phyloP scores from a whole-genome alignment of 331 rosid species.

The Phaseolus coccineus region DNA sequence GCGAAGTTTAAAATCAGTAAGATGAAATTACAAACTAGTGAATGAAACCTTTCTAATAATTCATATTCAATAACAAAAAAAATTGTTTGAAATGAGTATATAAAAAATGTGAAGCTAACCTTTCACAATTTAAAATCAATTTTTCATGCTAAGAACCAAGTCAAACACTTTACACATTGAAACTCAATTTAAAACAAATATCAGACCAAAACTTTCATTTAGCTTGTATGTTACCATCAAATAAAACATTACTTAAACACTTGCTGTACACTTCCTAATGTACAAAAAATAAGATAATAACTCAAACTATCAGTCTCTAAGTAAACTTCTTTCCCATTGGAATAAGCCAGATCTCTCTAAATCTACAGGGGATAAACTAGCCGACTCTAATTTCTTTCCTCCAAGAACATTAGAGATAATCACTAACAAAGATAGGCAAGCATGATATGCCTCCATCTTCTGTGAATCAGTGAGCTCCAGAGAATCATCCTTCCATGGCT shows the following conservation, averaged over 20 bases:
- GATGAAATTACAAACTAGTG: too few species aligned
- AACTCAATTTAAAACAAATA: not conserved
- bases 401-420: conserved; percentile 63
- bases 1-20: too few species aligned
- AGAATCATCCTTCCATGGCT: conserved; percentile 68
- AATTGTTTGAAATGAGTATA: not conserved
- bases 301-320: conserved; percentile 23
- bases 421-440: conserved; percentile 65
- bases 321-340: conserved; percentile 72
- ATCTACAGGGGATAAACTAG: conserved; percentile 53
- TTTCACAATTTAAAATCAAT: too few species aligned
- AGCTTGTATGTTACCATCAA: not conserved
- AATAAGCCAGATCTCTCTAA: conserved; percentile 56
- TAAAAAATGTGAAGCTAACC: too few species aligned
- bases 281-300: not conserved
- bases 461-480: conserved; percentile 55
- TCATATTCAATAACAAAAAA: too few species aligned
- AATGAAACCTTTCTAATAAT: too few species aligned
- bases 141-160: not conserved
- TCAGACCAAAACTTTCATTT: conserved; percentile 2
- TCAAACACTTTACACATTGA: not conserved
- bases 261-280: conserved; percentile 1
- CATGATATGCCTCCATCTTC: conserved; percentile 77
- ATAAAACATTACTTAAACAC: not conserved
- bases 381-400: conserved; percentile 55